Evolutionary conservation across 2,329 filamentous ascomycete genomes (phyloP).

Genomic region (Ceratocystis diversiconidia): DNA sequence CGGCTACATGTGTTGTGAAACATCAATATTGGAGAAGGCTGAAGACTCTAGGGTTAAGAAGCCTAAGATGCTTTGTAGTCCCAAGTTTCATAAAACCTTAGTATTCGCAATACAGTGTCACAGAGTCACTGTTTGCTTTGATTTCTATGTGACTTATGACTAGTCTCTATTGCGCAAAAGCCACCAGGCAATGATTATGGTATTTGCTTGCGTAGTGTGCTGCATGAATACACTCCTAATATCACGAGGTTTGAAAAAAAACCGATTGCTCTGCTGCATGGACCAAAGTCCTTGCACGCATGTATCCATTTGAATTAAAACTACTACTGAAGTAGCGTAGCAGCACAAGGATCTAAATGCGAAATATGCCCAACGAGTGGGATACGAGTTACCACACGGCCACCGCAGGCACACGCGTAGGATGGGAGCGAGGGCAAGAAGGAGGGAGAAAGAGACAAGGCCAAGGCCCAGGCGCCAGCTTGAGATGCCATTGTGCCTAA

Average conservation of each 20-base stretch:
- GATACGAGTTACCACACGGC: background rate
- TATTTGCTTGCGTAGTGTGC: background rate
- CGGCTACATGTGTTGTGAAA: background rate
- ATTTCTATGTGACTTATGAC: background rate
- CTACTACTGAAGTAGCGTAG: no score
- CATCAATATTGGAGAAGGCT: background rate
- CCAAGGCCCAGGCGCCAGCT: background rate
- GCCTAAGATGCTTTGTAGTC: background rate
- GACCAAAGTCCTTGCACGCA: conserved; percentile 14
- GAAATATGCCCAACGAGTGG: conserved; percentile 1
- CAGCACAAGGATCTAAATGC: no score
- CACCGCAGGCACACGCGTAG: background rate
- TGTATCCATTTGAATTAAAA: background rate
- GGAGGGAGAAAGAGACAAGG: background rate
- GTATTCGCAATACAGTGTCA: background rate
- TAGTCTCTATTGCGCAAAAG: background rate
- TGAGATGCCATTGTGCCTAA: conserved; percentile 4
- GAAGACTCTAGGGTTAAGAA: background rate
- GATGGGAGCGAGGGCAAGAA: background rate
- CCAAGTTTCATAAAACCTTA: background rate
- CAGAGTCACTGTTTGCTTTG: background rate
- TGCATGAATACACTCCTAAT: background rate
- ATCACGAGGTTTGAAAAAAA: background rate
- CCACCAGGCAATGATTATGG: background rate
- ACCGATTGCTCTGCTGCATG: background rate